A percentile compares a stretch with the other conserved stretches of the same genome.
Evolutionary conservation across 352 stramenopile genomes (phyloP).

Genomic region (Globisporangium paddicum): DNA sequence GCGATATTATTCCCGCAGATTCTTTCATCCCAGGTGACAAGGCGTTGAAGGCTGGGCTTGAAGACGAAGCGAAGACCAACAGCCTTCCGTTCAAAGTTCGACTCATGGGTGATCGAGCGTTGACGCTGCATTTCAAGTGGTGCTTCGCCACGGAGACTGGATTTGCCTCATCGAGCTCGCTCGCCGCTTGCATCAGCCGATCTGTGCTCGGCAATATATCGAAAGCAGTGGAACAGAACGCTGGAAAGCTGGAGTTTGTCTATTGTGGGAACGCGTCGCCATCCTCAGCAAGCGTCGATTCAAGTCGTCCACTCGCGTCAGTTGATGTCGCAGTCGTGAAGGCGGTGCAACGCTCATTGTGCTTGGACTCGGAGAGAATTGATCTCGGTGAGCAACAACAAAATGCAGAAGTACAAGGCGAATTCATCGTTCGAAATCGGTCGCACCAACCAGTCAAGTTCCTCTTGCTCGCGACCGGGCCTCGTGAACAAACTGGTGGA

Average conservation of each 20-base stretch:
- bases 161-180: slow-evolving; percentile 54
- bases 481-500: slow-evolving; percentile 26
- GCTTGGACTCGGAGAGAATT: slow-evolving; percentile 58
- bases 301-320: slow-evolving; percentile 16
- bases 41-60: background rate
- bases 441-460: slow-evolving; percentile 69
- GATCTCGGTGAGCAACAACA: slow-evolving; percentile 81
- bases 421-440: slow-evolving; percentile 67
- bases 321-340: slow-evolving; percentile 70
- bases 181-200: slow-evolving; percentile 65
- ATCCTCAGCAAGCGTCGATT: slow-evolving; percentile 7
- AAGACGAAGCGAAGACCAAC: background rate
- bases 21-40: slow-evolving; percentile 22
- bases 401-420: slow-evolving; percentile 42
- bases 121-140: slow-evolving; percentile 57
- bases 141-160: slow-evolving; percentile 55
- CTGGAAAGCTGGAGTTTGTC: slow-evolving; percentile 56
- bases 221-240: slow-evolving; percentile 40
- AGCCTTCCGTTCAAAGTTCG: slow-evolving; percentile 39
- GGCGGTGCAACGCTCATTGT: slow-evolving; percentile 54
- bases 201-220: slow-evolving; percentile 62
- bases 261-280: slow-evolving; percentile 12
- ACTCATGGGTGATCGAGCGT: slow-evolving; percentile 24
- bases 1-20: slow-evolving; percentile 29
- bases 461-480: slow-evolving; percentile 50